These are phyloP conservation scores for Phytophthora chlamydospora DNA, from an alignment of 352 stramenopile genomes.

Conservation along the genomic window DNA sequence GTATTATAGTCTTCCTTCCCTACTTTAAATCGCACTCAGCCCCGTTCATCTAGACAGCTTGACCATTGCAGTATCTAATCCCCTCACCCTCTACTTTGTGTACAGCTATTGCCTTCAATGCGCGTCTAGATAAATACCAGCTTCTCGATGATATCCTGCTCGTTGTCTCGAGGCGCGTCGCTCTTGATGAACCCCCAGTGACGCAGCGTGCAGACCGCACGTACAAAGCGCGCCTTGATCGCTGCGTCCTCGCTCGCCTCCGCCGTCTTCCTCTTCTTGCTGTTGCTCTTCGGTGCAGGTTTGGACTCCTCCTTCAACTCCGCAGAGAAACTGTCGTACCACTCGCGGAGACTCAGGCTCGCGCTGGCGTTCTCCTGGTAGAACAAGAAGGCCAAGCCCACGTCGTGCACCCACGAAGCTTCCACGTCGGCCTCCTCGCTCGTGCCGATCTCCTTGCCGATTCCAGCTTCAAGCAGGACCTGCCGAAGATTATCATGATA, in stretches of 20 bases:
- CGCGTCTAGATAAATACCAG: constrained; percentile 74
- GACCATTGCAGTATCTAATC: not conserved
- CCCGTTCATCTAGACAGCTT: constrained; percentile 15
- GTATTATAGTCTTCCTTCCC: constrained; percentile 49
- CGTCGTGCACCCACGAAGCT: constrained; percentile 56
- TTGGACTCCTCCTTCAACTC: constrained; percentile 40
- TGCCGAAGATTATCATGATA: constrained; percentile 64
- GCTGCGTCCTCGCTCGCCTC: constrained; percentile 27
- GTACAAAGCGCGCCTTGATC: constrained; percentile 71
- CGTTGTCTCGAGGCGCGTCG: constrained; percentile 41
- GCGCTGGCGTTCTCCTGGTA: constrained; percentile 73
- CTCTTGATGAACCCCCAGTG: constrained; percentile 76
- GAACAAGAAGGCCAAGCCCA: constrained; percentile 71
- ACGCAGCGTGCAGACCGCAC: constrained; percentile 67
- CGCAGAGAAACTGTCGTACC: constrained; percentile 65
- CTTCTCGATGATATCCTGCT: constrained; percentile 77
- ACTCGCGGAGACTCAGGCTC: constrained; percentile 66
- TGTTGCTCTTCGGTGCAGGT: not conserved
- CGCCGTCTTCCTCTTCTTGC: constrained; percentile 26
- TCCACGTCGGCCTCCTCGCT: constrained; percentile 22
- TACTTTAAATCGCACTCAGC: constrained; percentile 46
- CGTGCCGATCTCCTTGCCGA: constrained; percentile 22
- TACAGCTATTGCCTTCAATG: constrained; percentile 9
- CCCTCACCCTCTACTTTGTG: not conserved
- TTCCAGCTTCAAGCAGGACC: constrained; percentile 44